Evolutionary conservation across 176 grass and related monocot genomes (phyloP).

Genomic region (Juncus effusus): DNA sequence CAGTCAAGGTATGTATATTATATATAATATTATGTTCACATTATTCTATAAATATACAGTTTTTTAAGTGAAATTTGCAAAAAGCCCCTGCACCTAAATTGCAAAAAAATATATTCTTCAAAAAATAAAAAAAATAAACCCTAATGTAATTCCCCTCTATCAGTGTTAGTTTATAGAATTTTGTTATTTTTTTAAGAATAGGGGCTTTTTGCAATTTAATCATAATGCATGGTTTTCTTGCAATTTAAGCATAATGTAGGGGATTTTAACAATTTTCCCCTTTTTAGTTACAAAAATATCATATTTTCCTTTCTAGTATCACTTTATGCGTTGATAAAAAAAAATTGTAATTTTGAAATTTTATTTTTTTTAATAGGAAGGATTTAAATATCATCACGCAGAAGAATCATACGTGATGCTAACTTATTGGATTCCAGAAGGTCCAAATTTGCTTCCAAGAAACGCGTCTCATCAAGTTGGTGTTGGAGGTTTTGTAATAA

Average conservation of each 20-base stretch:
- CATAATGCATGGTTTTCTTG: no score
- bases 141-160: no score
- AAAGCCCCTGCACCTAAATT: no score
- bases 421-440: slow-evolving; percentile 94
- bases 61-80: no score
- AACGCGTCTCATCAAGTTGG: slow-evolving; percentile 98
- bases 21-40: background rate
- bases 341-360: background rate
- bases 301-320: background rate
- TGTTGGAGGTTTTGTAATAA: slow-evolving; percentile 85
- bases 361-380: slow-evolving; percentile 42
- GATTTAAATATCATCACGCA: slow-evolving; percentile 97
- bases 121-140: no score
- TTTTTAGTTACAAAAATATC: background rate
- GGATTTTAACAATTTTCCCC: background rate
- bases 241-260: no score
- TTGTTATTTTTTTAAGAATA: no score
- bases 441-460: slow-evolving; percentile 75
- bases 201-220: no score
- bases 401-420: slow-evolving; percentile 92
- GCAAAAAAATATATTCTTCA: no score
- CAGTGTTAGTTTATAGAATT: no score
- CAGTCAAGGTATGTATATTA: slow-evolving; percentile 53
- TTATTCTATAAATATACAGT: no score
- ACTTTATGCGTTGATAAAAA: no score